phyloP scores from a whole-genome alignment of 176 grass and related monocot species.

The Eleusine coracana region DNA sequence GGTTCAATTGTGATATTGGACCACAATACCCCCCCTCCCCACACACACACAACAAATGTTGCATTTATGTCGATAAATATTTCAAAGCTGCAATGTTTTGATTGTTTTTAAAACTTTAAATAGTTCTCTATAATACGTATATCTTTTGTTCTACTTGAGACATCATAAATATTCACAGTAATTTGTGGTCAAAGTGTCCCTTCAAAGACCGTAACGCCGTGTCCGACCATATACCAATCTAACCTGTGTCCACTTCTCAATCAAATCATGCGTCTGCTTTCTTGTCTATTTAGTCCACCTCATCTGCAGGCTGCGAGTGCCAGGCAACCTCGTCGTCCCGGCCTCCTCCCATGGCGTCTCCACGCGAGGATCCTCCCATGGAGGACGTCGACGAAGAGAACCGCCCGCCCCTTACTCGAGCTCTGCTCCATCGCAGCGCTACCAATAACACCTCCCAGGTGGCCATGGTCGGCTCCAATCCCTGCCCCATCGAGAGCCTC shows the following conservation, averaged over 20 bases:
- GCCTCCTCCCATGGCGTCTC: constrained; percentile 33
- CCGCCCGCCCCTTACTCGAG: constrained; percentile 29
- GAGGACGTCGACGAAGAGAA: constrained; percentile 26
- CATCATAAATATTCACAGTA: no score
- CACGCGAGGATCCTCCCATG: constrained; percentile 32
- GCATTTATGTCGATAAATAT: no score
- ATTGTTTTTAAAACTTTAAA: no score
- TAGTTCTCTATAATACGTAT: no score
- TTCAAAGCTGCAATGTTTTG: no score
- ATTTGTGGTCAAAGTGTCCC: no score
- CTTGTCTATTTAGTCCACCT: neutral
- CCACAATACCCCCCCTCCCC: no score
- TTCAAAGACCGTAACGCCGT: neutral
- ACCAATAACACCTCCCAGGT: constrained; percentile 84
- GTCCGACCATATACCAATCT: neutral
- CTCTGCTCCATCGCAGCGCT: constrained; percentile 62
- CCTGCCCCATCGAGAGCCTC: constrained; percentile 87
- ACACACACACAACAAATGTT: no score
- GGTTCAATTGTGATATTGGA: no score
- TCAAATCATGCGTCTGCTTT: neutral
- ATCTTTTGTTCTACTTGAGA: no score
- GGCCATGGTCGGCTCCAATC: constrained; percentile 95
- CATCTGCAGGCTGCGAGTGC: neutral
- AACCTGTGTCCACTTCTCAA: neutral
- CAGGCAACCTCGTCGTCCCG: neutral